Base-by-base conservation (phyloP, 2,329 filamentous ascomycete species). In the Pestalotiopsis sp. region DNA sequence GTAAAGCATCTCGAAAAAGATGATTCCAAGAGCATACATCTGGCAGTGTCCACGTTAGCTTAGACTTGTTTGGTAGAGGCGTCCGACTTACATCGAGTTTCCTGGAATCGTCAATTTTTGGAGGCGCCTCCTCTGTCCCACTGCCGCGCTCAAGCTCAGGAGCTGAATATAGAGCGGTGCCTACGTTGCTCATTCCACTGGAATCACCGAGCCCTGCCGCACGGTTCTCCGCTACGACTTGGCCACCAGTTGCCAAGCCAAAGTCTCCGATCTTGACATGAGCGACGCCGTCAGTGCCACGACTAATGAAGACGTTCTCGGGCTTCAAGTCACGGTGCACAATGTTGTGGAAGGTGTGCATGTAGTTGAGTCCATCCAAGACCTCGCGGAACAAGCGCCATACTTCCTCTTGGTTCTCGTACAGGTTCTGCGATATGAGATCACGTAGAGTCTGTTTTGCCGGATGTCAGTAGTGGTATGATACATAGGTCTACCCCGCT, bases 1-100 rank as follows among this genome's bases (percentile, higher is more conserved):
- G 71, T 90, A 94, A 75, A 92, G 97, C 96, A 99, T 99, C 79
- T 99, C 96, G 73, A 98, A 98, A 81, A 99, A 97, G 67, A 99
- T 98, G 70, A 99, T 92, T 0, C 96, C 96, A 56, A 99, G 85
- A 0, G 95, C 98, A 77, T 96, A 99, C 95, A 99, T 98, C 86
- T 90, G 67, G 0, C 3, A 44, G 6, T 35, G 6, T 35, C 0
- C 7, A n/a, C 64, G 76, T 68, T 74, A 71, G 13, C 72, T 66
- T 69, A 61, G 17, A 14, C 30, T 57, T 7, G 2, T 24, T 35
- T 22, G 13, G 17, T 55, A n/a, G 17, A 35, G 30, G 30, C 30
- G 30, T 35, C 30, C 7, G 30, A 84, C 89, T 83, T 79, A 91
- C 89, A 81, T 99, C 96, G 1, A 98, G 94, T 79, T 98, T 98